A percentile compares a stretch with the other conserved stretches of the same genome.
These are phyloP conservation scores for Pterocarpus santalinus DNA, from an alignment of 306 rosid species.

Conservation along the genomic window DNA sequence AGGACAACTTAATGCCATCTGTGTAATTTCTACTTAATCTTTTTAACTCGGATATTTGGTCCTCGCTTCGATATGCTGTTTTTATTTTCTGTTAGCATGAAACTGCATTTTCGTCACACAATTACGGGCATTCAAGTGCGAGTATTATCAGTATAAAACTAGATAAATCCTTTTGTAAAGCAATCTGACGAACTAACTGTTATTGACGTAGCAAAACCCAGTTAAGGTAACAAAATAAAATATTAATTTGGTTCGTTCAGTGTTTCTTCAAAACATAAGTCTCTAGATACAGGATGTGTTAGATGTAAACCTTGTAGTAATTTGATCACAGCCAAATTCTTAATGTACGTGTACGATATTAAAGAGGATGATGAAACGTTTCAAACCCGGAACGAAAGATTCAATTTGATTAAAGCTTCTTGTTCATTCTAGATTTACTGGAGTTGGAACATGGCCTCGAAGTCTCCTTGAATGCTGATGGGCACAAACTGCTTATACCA, in stretches of 20 bases:
- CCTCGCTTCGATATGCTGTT: not conserved
- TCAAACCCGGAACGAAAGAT: conserved; percentile 2
- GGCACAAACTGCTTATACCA: conserved; percentile 67
- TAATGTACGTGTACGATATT: not conserved
- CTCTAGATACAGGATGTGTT: not conserved
- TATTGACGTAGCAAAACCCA: too few relatives aligned
- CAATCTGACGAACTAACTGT: too few relatives aligned
- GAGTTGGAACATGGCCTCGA: conserved; percentile 60
- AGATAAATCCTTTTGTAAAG: not conserved
- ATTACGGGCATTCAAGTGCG: not conserved
- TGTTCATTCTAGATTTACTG: conserved; percentile 52
- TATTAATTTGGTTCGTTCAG: not conserved
- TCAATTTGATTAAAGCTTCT: conserved; percentile 42
- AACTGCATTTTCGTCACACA: not conserved
- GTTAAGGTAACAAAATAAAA: conserved; percentile 14
- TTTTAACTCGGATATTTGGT: not conserved
- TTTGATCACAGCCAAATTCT: conserved; percentile 13
- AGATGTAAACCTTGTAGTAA: not conserved
- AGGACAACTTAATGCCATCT: not conserved
- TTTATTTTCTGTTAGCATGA: not conserved
- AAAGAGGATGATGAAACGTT: conserved; percentile 8
- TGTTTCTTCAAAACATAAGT: not conserved
- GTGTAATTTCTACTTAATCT: conserved; percentile 2
- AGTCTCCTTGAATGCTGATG: conserved; percentile 77
- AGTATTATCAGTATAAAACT: not conserved